Evolutionary conservation across 306 rosid species (phyloP), one percentile per base, ranked within the genome.

Genomic region (Pterocarpus santalinus): DNA sequence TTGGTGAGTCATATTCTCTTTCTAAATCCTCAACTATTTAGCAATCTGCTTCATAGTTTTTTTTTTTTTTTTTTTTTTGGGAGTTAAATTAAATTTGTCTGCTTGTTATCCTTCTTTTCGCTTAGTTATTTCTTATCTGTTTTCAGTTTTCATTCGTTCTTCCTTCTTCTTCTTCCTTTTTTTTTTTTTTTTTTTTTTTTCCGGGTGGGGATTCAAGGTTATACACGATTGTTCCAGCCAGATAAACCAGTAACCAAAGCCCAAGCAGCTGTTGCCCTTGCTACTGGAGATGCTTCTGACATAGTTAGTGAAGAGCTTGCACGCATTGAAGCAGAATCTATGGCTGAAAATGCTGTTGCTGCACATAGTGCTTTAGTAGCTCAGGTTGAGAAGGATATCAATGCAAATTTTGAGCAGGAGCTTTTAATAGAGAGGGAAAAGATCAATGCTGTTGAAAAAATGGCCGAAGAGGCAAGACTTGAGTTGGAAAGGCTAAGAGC

Each of bases 191-290:
- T 49, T 41, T 36, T 69, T 71, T 66, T 34, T 36, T 17, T 16
- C 76, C 2, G 46, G 57, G 57, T 4, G 32, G 79, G 67, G 66
- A 65, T 80, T 83, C 75, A 68, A 96, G 99, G 99, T 83, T 93
- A 92, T 72, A 96, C 98, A 35, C 86, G 97, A 83, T 84, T 93
- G 49, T 96, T 96, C 87, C 99, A 93, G 87, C 97, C 98, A 5
- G 88, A 86, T 73, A 96, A 96, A 82, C 98, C 99, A 6, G 99
- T 96, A 65, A 96, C 98, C 35, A 96, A 96, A 82, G 93, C 94
- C 80, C 99, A 96, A 88, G 98, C 98, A 63, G 98, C 99, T 72
- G 81, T 96, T 84, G 99, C 98, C 76, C 97, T 96, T 80, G 94
- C 98, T 63, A 92, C 92, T 3, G 97, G 99, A n/a, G 98, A 96